Base-by-base conservation (phyloP, 768 basidiomycete species). In the Lentinula sp. region DNA sequence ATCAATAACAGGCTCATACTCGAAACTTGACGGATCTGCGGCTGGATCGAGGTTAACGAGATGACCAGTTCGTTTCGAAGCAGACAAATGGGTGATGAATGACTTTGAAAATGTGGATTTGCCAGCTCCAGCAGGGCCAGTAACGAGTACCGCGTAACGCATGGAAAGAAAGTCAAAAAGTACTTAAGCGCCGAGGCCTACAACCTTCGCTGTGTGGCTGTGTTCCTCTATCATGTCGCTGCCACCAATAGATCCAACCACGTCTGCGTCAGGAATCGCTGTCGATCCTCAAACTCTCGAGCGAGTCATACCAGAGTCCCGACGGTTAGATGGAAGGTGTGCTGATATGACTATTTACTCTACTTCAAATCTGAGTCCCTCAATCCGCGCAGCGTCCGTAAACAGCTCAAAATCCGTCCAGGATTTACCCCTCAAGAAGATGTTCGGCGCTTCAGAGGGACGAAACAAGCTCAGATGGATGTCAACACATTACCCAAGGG, bases 1-100 rank as follows among this genome's bases (percentile, higher is more conserved):
- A 76, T 99, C 96, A 64, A 99, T 90, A 13, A 83, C 83, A 1
- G 97, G 97, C 62, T 89, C 87, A 70, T 94, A 89, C 73, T 98
- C 95, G 71, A 97, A 97, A 63, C 90, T 88, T 45, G 88, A 83
- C 2, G 86, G 77, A 35, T 85, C 80, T 3, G 97, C 97, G 0
- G 97, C 97, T 5, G 97, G 97, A 74, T 98, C 97, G 63, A 98
- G 86, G 74, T 98, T 99, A 72, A 98, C 91, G 55, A 98, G 86
- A 77, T 98, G 95, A 0, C 85, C 92, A 0, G 87, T 84, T 7
- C 97, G 84, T 64, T 85, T 89, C 53, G 93, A 83, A 2, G 90
- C 81, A 60, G 82, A 84, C 4, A 98, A 84, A 74, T 98, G 96
- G 9, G 91, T 95, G 62, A 98, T 80, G 65, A 98, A 86, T 0